Percentiles rank a stretch among this genome's conserved stretches.
These are phyloP conservation scores for Mycosphaerelloides madeirae DNA, from an alignment of 2,329 filamentous ascomycete species.

Conservation along the genomic window DNA sequence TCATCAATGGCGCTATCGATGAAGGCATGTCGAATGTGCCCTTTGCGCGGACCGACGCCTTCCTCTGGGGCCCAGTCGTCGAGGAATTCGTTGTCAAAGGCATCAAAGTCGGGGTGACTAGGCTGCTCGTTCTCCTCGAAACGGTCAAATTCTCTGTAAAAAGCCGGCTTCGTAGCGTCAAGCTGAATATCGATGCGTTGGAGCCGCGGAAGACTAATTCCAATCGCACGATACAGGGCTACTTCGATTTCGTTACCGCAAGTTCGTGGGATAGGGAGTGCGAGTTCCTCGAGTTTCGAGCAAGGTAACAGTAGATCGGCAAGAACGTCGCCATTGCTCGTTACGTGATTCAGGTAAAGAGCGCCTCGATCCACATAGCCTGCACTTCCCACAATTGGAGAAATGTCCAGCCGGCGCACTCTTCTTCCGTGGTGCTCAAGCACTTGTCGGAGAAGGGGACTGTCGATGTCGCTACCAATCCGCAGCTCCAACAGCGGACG, in stretches of 20 bases:
- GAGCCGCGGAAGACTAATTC: neutral
- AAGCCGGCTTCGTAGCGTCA: neutral
- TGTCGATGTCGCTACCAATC: neutral
- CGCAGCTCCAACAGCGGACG: neutral
- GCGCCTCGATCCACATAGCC: neutral
- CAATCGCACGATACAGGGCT: neutral
- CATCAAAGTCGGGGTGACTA: neutral
- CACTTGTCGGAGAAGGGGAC: neutral
- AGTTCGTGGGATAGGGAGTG: neutral
- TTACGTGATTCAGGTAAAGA: neutral
- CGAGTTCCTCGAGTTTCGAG: neutral
- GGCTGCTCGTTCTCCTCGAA: neutral
- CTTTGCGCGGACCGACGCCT: slow-evolving; percentile 1
- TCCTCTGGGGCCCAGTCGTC: neutral
- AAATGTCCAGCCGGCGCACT: neutral
- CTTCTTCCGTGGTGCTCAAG: neutral
- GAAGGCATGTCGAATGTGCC: neutral
- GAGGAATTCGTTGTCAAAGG: slow-evolving; percentile 1
- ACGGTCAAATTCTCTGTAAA: neutral
- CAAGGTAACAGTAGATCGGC: neutral
- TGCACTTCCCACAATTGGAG: neutral
- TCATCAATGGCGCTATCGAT: slow-evolving; percentile 2
- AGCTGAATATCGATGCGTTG: slow-evolving; percentile 1
- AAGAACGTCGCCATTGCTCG: neutral
- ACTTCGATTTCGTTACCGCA: neutral